Percentiles rank a stretch among this genome's conserved stretches.
Conservation (phyloP, 1,139 yeast species). For the Diutina neorugosa region DNA sequence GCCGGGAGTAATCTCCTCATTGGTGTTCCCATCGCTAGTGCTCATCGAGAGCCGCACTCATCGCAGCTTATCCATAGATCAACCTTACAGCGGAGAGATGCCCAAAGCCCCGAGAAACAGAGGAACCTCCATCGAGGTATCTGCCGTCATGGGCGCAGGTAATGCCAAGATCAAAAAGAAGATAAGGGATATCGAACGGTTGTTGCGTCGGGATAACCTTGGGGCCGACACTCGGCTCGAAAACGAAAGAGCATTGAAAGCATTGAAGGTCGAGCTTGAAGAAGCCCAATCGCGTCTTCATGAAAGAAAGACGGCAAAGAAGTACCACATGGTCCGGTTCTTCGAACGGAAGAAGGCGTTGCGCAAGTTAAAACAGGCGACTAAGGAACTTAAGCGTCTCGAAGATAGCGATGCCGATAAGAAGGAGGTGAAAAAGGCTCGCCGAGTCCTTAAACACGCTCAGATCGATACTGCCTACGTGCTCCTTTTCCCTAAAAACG, state of each 20-base stretch:
- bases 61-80: neutral
- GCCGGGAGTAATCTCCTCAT: neutral
- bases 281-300: constrained; percentile 37
- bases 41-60: neutral
- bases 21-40: neutral
- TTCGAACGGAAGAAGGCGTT: constrained; percentile 84
- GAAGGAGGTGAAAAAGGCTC: constrained; percentile 40
- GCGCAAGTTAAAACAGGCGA: constrained; percentile 57
- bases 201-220: constrained; percentile 46
- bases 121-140: constrained; percentile 1
- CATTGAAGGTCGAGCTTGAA: constrained; percentile 54
- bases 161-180: constrained; percentile 61
- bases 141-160: constrained; percentile 1
- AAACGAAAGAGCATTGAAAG: constrained; percentile 77
- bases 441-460: constrained; percentile 41
- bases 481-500: constrained; percentile 63
- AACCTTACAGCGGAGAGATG: neutral
- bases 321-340: constrained; percentile 89
- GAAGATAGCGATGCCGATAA: constrained; percentile 29
- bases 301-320: constrained; percentile 52
- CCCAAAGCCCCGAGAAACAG: neutral
- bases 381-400: constrained; percentile 19
- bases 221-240: constrained; percentile 71
- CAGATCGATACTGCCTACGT: constrained; percentile 71
- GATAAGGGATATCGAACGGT: constrained; percentile 74